Base-by-base conservation (phyloP, 768 basidiomycete genomes). In the Phylloporus arenicola region DNA sequence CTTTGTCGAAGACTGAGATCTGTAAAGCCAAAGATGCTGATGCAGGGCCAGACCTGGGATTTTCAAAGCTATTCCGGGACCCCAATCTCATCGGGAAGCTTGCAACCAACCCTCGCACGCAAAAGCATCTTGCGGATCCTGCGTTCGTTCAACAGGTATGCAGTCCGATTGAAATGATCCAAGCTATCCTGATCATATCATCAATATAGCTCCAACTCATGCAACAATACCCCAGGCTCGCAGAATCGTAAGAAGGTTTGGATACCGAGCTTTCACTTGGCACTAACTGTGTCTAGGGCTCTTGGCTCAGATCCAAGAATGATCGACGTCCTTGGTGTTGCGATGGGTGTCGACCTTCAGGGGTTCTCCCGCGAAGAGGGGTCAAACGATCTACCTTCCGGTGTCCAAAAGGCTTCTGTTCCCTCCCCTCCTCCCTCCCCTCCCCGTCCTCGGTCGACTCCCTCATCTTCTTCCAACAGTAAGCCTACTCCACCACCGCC, bases 281-380 rank as follows among this genome's bases (percentile, higher is more conserved):
- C 22, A 16, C 54, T 64, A 33, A 62, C 34, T 27, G 11, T 45
- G 6, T 57, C 17, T 56, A 82, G 79, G 40, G 77, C 81, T 60
- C 66, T 88, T 58, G 72, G 81, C 53, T 51, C 47, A 34, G 94
- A 97, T 69, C 83, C 94, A 31, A 81, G 94, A 51, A 92, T 96
- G 91, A 90, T 92, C 67, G 86, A 90, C 63, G 92, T 92, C 14
- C 75, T 97, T 39, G 94, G 94, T 52, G 94, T 83, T 11, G 78
- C 91, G 50, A 91, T 97, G 87, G 92, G 92, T 30, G 78, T 97
- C 58, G 92, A 97, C 70, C 80, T 97, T 70, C 84, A 89, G 69
- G 91, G 86, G 50, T 86, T 89, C 67, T 76, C 81, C 45, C 78
- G 92, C 49, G 83, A 86, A 16, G 90, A 91, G 72, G 92, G 88